phyloP scores from a whole-genome alignment of 73 alveolate species.

The Paramecium pentaurelia region DNA sequence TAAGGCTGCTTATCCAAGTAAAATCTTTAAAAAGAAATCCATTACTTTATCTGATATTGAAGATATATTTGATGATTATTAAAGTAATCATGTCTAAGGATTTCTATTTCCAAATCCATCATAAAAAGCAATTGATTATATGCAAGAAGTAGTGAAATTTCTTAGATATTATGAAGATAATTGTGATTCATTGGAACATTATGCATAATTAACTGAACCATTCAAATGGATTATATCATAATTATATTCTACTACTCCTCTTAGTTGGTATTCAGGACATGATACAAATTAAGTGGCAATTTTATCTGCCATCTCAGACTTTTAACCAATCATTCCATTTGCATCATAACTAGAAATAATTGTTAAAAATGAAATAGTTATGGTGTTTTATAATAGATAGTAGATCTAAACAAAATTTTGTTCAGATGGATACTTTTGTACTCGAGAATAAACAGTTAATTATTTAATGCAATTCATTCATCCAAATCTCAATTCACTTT shows the following conservation, averaged over 20 bases:
- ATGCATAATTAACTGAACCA: conserved; percentile 33
- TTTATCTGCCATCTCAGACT: not conserved
- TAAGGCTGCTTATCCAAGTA: conserved; percentile 19
- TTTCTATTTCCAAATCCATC: conserved; percentile 8
- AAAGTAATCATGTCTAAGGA: not conserved
- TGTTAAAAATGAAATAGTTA: not conserved
- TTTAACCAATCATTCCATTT: not conserved
- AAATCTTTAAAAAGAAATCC: not conserved
- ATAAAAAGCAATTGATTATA: not conserved
- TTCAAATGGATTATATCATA: conserved; percentile 21
- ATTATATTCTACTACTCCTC: not conserved
- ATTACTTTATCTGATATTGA: not conserved
- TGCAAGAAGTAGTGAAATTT: not conserved
- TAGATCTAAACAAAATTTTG: not conserved
- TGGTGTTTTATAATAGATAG: not conserved
- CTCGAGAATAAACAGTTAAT: not conserved
- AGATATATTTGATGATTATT: conserved; percentile 21
- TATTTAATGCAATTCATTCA: not conserved
- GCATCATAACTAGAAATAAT: not conserved
- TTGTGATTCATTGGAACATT: not conserved
- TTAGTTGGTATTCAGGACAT: conserved; percentile 51
- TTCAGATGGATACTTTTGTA: not conserved
- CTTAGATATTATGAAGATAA: conserved; percentile 23
- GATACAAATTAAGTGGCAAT: conserved; percentile 38
- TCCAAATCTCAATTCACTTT: not conserved